Evolutionary conservation across 2,329 filamentous ascomycete genomes (phyloP), one percentile per base, ranked within the genome.

Genomic region (Penicillium sclerotiorum): DNA sequence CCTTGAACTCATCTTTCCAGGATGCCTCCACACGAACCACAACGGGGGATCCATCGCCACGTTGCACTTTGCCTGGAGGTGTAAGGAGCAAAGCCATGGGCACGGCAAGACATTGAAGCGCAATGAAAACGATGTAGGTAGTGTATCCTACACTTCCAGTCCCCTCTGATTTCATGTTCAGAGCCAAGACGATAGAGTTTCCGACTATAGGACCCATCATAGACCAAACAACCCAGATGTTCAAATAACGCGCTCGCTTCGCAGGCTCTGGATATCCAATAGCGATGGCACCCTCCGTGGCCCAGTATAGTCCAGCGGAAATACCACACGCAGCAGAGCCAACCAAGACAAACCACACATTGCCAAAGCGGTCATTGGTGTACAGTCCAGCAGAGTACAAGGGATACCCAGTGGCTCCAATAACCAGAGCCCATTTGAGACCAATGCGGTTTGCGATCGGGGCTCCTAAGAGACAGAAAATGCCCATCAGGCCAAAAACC

Each of bases 301-400:
- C 12, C 41, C 47, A 50, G 22, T 33, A 50, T 8, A 50, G 7
- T 5, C 48, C 48, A 4, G 48, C 37, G 3, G 42, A 45, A 37
- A 46, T 37, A 18, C 42, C 48, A n/a, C 32, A 32, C 11, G 25
- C 20, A 17, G 38, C 43, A 13, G 33, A 41, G 9, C 33, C 48
- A 6, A 50, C 15, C 28, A 45, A 32, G 8, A 50, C 32, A 15
- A 40, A 50, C 48, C 42, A 50, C 7, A 21, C 30, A 32, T 50
- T 50, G 28, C 37, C 36, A 30, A 27, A 41, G 5, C 37, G 37
- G 32, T 40, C 38, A n/a, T 42, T 50, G 36, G 33, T 35, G 21
- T 50, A 50, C 2, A 50, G 20, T 6, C 42, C 33, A 9, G 42
- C 37, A n/a, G 48, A 35, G 38, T 50, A 50, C 13, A 50, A 13